These are phyloP conservation scores for Salix dunnii DNA, from an alignment of 345 rosid genomes.

Conservation along the genomic window DNA sequence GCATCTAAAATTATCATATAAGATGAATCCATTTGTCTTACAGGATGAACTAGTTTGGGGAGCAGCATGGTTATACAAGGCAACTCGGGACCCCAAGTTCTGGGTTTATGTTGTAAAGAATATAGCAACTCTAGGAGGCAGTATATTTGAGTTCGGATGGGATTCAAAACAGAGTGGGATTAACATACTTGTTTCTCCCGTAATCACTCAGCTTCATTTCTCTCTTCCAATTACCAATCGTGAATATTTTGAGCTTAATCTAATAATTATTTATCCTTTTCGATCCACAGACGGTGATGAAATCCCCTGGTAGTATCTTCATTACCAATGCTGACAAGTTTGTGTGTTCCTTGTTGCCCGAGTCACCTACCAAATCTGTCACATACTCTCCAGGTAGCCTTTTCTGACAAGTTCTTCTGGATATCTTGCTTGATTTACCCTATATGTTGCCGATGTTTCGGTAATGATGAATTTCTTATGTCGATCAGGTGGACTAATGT, in stretches of 20 bases:
- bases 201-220: not conserved
- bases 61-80: constrained; percentile 29
- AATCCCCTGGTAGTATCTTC: not conserved
- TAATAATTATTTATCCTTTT: not conserved
- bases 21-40: not conserved
- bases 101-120: not conserved
- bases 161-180: constrained; percentile 23
- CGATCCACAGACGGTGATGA: not conserved
- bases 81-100: constrained; percentile 8
- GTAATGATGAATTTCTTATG: not conserved
- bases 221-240: not conserved
- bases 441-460: too few relatives aligned
- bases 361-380: constrained; percentile 18
- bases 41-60: constrained; percentile 31
- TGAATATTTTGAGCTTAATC: not conserved
- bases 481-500: constrained; percentile 22
- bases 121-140: not conserved
- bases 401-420: too few relatives aligned
- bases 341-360: constrained; percentile 21
- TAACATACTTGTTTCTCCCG: constrained; percentile 15
- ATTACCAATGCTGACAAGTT: constrained; percentile 13
- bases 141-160: constrained; percentile 26
- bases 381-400: constrained; percentile 16
- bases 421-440: too few relatives aligned
- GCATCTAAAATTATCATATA: too few relatives aligned